Percentiles rank a stretch among this genome's conserved stretches.
Conservation (phyloP, 1,284 basidiomycete species). For the Ganoderma lucidum region DNA sequence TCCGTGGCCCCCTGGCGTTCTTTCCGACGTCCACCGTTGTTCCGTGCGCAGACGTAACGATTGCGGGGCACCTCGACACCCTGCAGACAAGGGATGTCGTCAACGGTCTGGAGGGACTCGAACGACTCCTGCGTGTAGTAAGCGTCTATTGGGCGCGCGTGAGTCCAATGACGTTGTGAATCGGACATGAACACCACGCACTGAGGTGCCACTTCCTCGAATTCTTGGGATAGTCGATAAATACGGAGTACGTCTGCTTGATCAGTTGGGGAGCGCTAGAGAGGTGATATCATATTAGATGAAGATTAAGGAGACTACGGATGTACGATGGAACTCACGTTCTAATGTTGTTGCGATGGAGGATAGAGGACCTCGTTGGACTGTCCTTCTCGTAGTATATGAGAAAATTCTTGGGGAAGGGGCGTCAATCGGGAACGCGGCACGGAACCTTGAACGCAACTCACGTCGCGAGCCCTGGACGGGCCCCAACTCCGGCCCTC, state of each 20-base stretch:
- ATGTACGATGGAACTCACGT: constrained; percentile 28
- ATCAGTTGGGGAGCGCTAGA: constrained; percentile 44
- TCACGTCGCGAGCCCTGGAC: constrained; percentile 47
- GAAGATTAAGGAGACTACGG: background rate
- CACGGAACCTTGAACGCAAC: constrained; percentile 26
- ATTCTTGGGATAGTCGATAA: constrained; percentile 44
- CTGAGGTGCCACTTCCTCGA: constrained; percentile 53
- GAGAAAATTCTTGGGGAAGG: constrained; percentile 45
- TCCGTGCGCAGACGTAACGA: constrained; percentile 71
- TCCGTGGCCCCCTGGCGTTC: constrained; percentile 18
- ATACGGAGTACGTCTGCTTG: constrained; percentile 55
- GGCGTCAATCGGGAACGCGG: constrained; percentile 14
- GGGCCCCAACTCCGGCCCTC: constrained; percentile 47
- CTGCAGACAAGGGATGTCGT: constrained; percentile 63
- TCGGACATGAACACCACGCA: constrained; percentile 33
- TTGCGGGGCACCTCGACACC: constrained; percentile 62
- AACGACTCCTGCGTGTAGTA: constrained; percentile 55
- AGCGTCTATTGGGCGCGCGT: constrained; percentile 42
- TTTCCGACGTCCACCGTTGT: constrained; percentile 44
- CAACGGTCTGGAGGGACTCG: constrained; percentile 62
- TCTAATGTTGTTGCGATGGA: constrained; percentile 37
- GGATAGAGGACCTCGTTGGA: constrained; percentile 41
- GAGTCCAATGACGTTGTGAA: background rate
- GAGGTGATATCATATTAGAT: constrained; percentile 4
- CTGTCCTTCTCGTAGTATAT: constrained; percentile 50